These are phyloP conservation scores for Trypanosoma platydactyli DNA, from an alignment of 208 protist genomes.

Conservation along the genomic window DNA sequence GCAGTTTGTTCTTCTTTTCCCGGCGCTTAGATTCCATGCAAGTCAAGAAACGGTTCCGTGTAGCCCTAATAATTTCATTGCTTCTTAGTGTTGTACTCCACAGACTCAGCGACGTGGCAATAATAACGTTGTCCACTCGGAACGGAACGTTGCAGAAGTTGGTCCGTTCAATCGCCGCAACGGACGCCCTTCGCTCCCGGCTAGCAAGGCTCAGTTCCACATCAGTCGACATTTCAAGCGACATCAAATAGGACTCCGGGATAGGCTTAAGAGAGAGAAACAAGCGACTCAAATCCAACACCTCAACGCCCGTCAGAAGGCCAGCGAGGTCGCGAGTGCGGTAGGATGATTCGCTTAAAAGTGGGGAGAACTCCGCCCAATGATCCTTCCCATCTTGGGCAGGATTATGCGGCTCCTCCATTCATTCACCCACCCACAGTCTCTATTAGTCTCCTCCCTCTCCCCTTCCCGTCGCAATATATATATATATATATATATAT, in stretches of 20 bases:
- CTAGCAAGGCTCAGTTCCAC: background rate
- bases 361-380: constrained; percentile 21
- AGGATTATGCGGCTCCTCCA: constrained; percentile 3
- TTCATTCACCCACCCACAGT: background rate
- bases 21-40: constrained; percentile 22
- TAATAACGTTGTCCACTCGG: constrained; percentile 50
- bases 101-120: constrained; percentile 55
- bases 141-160: constrained; percentile 46
- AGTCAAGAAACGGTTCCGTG: constrained; percentile 32
- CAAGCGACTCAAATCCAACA: constrained; percentile 17
- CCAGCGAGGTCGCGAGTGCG: constrained; percentile 45
- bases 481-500: too few species aligned
- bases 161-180: constrained; percentile 20
- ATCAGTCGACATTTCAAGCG: constrained; percentile 3
- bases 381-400: background rate
- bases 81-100: constrained; percentile 51
- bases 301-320: constrained; percentile 40
- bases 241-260: constrained; percentile 26
- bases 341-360: constrained; percentile 56
- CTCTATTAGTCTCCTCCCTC: too few species aligned
- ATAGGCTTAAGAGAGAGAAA: constrained; percentile 35
- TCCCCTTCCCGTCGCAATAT: too few species aligned
- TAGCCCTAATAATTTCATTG: constrained; percentile 53
- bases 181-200: background rate
- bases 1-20: constrained; percentile 24